These are phyloP conservation scores for Botrytis fragariae DNA, from an alignment of 2,329 filamentous ascomycete species.

Conservation along the genomic window DNA sequence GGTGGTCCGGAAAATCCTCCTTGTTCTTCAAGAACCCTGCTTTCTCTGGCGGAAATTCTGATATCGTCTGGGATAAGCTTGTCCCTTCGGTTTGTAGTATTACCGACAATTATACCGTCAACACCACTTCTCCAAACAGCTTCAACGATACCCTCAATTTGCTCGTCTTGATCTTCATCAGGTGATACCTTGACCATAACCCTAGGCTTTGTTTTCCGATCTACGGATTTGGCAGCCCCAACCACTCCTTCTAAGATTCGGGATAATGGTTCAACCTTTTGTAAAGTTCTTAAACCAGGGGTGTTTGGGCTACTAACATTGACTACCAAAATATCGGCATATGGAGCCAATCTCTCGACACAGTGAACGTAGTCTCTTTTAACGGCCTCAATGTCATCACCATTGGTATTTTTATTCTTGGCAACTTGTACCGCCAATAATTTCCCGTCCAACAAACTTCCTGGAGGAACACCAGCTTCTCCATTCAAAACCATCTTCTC, in stretches of 20 bases:
- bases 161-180: slow-evolving; percentile 82
- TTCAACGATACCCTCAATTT: slow-evolving; percentile 84
- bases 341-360: slow-evolving; percentile 76
- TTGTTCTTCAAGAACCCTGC: slow-evolving; percentile 66
- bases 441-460: slow-evolving; percentile 73
- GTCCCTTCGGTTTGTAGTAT: slow-evolving; percentile 84
- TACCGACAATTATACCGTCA: slow-evolving; percentile 93
- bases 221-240: slow-evolving; percentile 65
- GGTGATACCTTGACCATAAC: slow-evolving; percentile 99
- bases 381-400: slow-evolving; percentile 79
- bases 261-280: slow-evolving; percentile 80
- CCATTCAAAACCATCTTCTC: slow-evolving; percentile 76
- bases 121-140: slow-evolving; percentile 82
- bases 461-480: slow-evolving; percentile 72
- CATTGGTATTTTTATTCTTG: slow-evolving; percentile 93
- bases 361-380: slow-evolving; percentile 84
- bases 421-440: slow-evolving; percentile 89
- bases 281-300: slow-evolving; percentile 81
- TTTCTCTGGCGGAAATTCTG: slow-evolving; percentile 63
- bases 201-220: slow-evolving; percentile 68
- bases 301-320: slow-evolving; percentile 98
- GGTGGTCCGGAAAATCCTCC: slow-evolving; percentile 91
- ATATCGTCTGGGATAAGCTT: slow-evolving; percentile 67
- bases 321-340: slow-evolving; percentile 94
- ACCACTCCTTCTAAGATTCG: slow-evolving; percentile 80